A percentile compares a stretch with the other conserved stretches of the same genome.
These are phyloP conservation scores for Rauvolfia tetraphylla DNA, from an alignment of 257 asterid genomes.

Conservation along the genomic window DNA sequence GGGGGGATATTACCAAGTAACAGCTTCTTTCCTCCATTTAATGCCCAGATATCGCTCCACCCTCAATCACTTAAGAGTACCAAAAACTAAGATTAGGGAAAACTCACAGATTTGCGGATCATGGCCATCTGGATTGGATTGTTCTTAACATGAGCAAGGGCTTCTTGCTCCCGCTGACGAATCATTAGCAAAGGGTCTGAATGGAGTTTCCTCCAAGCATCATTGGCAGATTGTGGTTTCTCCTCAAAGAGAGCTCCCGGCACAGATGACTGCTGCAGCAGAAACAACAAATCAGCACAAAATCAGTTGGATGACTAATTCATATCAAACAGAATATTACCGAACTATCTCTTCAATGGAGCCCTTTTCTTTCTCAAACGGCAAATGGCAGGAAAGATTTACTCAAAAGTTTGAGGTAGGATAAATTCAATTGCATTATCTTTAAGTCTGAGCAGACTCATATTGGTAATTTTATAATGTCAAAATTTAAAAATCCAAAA, in stretches of 20 bases:
- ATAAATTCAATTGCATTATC: neutral
- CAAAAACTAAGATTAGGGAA: neutral
- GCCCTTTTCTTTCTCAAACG: neutral
- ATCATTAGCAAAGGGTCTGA: slow-evolving; percentile 93
- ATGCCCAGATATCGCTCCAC: no score
- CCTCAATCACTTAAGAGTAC: neutral
- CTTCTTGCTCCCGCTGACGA: slow-evolving; percentile 92
- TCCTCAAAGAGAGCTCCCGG: slow-evolving; percentile 95
- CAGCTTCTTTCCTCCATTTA: neutral
- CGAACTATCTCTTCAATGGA: neutral
- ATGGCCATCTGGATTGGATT: slow-evolving; percentile 93
- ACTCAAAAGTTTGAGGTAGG: neutral
- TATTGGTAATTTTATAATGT: neutral
- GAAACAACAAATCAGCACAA: neutral
- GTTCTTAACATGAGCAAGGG: slow-evolving; percentile 87
- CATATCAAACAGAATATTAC: neutral
- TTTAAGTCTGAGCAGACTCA: neutral
- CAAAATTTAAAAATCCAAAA: neutral
- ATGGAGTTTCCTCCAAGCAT: slow-evolving; percentile 96
- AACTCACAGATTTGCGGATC: slow-evolving; percentile 90
- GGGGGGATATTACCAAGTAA: no score
- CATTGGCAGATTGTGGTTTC: slow-evolving; percentile 88
- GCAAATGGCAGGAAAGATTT: neutral
- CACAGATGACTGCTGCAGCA: slow-evolving; percentile 42
- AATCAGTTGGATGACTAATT: neutral